Evolutionary conservation across 1,284 basidiomycete species (phyloP), one percentile per base, ranked within the genome.

Genomic region (Hymenochaete sp.): DNA sequence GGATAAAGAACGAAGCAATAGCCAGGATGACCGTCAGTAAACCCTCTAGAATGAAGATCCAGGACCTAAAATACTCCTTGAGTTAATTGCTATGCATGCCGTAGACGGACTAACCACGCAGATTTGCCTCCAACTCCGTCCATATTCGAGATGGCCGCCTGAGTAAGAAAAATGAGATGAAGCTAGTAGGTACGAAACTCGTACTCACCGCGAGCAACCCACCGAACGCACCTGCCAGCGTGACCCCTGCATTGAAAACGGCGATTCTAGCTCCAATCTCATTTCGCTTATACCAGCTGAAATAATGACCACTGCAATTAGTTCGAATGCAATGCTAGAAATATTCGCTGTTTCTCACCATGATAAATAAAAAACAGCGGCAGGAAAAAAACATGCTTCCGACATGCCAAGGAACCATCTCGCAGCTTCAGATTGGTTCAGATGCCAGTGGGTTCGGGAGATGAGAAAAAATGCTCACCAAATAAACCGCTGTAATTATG

Each of bases 21-120:
- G 80, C 82, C 2, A 78, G 76, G 18, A 85, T 7, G 25, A 87
- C 71, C 3, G 85, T 89, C 21, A 67, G 65, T 25, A 87, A 66
- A 24, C 76, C 79, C 52, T 80, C 76, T 16, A 81, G 52, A 53
- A 80, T 79, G 63, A 87, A 84, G 57, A 86, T 83, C 82, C 82
- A 85, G 26, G 79, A 67, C 76, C 77, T 2, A 66, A n/a, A 16
- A 7, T 14, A 10, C 26, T 4, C 46, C 11, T 35, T 16, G 5
- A 31, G 9, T 31, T 31, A 31, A 9, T 31, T 31, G 10, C 10
- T 31, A 31, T n/a, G 13, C 21, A 35, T 16, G 14, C 21, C 14
- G 5, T 6, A 6, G 14, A 35, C 8, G 14, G 14, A 35, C 40
- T 51, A 57, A 44, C 65, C 65, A 69, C 7, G 61, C 67, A 11